Evolutionary conservation across 2,329 filamentous ascomycete genomes (phyloP).

Genomic region (Phyllosticta citriasiana): DNA sequence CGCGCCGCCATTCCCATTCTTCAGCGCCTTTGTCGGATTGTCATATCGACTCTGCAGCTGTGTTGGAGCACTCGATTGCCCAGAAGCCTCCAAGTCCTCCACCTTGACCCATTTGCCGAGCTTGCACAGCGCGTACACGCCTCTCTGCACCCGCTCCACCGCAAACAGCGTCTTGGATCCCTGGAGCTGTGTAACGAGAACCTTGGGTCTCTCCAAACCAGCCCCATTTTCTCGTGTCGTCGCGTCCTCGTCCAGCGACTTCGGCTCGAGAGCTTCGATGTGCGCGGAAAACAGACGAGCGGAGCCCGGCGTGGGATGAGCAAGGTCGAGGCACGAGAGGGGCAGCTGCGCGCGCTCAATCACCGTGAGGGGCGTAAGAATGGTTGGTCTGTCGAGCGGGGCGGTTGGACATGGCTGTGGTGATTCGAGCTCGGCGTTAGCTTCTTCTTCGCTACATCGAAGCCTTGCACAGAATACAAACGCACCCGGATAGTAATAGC

Average conservation of each 20-base stretch:
- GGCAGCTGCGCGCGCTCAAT: slow-evolving; percentile 27
- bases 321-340: slow-evolving; percentile 27
- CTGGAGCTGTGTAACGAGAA: slow-evolving; percentile 27
- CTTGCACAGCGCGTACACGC: slow-evolving; percentile 58
- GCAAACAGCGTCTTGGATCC: slow-evolving; percentile 65
- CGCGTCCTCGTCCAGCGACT: slow-evolving; percentile 9
- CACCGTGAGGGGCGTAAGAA: slow-evolving; percentile 25
- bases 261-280: slow-evolving; percentile 23
- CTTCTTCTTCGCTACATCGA: background rate
- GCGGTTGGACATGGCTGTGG: slow-evolving; percentile 20
- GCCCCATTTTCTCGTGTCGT: background rate
- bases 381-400: slow-evolving; percentile 19
- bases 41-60: slow-evolving; percentile 43
- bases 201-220: slow-evolving; percentile 10
- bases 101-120: slow-evolving; percentile 58
- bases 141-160: slow-evolving; percentile 55
- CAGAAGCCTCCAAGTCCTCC: slow-evolving; percentile 14
- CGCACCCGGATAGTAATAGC: slow-evolving; percentile 9
- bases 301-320: slow-evolving; percentile 14
- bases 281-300: slow-evolving; percentile 25
- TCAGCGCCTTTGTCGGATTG: slow-evolving; percentile 35
- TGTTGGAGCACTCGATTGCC: slow-evolving; percentile 15
- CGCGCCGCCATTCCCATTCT: slow-evolving; percentile 6
- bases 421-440: background rate
- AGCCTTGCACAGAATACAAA: background rate